Evolutionary conservation across 768 basidiomycete genomes (phyloP).

Genomic region (Paxillus rubicundulus): DNA sequence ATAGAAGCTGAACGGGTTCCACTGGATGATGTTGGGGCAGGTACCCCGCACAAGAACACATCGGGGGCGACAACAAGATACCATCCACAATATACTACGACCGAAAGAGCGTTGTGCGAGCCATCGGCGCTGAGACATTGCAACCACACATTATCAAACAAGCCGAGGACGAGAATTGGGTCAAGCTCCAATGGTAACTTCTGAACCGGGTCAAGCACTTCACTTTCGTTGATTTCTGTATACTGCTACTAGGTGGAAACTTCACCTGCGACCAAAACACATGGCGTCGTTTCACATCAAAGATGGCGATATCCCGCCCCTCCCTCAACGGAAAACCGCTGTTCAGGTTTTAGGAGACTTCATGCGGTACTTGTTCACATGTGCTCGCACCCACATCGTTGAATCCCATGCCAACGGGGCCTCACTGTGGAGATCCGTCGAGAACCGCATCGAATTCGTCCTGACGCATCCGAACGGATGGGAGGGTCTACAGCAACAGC

Average conservation of each 20-base stretch:
- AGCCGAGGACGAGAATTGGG: slow-evolving; percentile 37
- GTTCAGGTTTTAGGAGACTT: slow-evolving; percentile 26
- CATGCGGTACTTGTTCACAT: slow-evolving; percentile 25
- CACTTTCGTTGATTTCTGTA: neutral
- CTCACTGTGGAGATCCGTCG: slow-evolving; percentile 23
- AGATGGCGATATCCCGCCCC: slow-evolving; percentile 21
- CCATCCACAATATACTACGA: slow-evolving; percentile 51
- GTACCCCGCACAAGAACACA: slow-evolving; percentile 45
- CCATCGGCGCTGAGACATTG: slow-evolving; percentile 43
- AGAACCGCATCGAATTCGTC: slow-evolving; percentile 20
- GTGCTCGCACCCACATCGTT: slow-evolving; percentile 20
- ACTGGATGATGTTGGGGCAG: slow-evolving; percentile 21
- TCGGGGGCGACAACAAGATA: slow-evolving; percentile 48
- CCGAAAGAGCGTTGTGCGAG: slow-evolving; percentile 35
- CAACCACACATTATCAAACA: slow-evolving; percentile 34
- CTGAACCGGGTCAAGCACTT: no score
- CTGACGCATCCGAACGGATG: slow-evolving; percentile 33
- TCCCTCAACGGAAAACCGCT: slow-evolving; percentile 20
- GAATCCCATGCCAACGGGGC: slow-evolving; percentile 28
- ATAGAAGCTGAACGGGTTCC: neutral
- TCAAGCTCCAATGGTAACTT: slow-evolving; percentile 42
- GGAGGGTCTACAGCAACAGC: slow-evolving; percentile 30
- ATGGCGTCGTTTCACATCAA: slow-evolving; percentile 21
- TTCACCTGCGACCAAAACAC: slow-evolving; percentile 35
- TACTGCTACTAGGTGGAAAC: slow-evolving; percentile 31